A percentile compares a stretch with the other conserved stretches of the same genome.
These are phyloP conservation scores for Saturnispora saitoi DNA, from an alignment of 805 yeast species.

Conservation along the genomic window DNA sequence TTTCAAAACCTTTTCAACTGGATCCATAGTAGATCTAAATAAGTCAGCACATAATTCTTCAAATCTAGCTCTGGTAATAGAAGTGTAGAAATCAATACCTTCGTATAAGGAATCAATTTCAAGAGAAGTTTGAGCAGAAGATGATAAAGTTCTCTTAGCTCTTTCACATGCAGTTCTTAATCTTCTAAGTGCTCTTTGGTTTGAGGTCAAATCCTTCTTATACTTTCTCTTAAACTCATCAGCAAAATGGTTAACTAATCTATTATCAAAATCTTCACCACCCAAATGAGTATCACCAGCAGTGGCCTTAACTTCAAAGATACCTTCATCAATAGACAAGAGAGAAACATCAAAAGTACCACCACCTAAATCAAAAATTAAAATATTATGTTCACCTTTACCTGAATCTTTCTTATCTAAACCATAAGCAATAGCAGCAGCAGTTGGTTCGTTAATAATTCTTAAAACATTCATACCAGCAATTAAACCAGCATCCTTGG, in stretches of 20 bases:
- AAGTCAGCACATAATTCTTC: conserved; percentile 93
- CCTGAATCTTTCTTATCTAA: conserved; percentile 73
- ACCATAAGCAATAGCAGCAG: conserved; percentile 97
- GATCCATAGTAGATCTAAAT: conserved; percentile 90
- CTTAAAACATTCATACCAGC: conserved; percentile 93
- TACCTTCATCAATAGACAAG: conserved; percentile 89
- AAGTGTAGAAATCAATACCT: conserved; percentile 94
- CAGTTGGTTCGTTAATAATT: conserved; percentile 95
- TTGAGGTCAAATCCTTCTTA: conserved; percentile 84
- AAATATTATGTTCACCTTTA: conserved; percentile 67
- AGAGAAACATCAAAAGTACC: conserved; percentile 97
- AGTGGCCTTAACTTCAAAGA: conserved; percentile 92
- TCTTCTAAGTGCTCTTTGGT: conserved; percentile 97
- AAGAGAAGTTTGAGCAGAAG: conserved; percentile 89
- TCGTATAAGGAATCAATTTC: conserved; percentile 94
- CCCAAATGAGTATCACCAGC: conserved; percentile 90
- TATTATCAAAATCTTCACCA: conserved; percentile 98
- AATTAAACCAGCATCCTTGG: conserved; percentile 95
- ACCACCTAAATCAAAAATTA: conserved; percentile 94
- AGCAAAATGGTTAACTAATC: conserved; percentile 89
- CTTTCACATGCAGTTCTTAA: conserved; percentile 98
- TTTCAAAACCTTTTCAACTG: conserved; percentile 89
- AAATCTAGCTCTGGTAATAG: conserved; percentile 95
- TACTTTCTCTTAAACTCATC: conserved; percentile 96
- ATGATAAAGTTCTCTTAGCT: conserved; percentile 96